Conservation (phyloP, 2,329 filamentous ascomycete genomes). For the Chaetomium sp. region DNA sequence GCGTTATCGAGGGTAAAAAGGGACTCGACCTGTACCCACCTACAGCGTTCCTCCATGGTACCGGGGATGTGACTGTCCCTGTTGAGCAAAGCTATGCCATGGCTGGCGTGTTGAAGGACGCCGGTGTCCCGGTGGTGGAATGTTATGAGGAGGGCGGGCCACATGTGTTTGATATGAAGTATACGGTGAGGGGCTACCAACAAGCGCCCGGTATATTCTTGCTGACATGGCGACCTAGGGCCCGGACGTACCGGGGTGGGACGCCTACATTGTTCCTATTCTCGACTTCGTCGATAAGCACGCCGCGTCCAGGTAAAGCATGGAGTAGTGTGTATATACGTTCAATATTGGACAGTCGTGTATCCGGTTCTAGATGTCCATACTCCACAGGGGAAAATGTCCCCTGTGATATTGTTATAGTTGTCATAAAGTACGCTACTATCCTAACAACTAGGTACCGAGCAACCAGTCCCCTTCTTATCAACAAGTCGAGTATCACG, state of each 20-base stretch:
- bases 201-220: too few relatives aligned
- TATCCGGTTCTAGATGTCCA: not conserved
- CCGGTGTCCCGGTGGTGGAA: slow-evolving; percentile 31
- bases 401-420: too few relatives aligned
- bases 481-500: too few relatives aligned
- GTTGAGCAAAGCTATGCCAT: slow-evolving; percentile 31
- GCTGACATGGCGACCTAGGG: slow-evolving; percentile 5
- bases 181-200: slow-evolving; percentile 26
- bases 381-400: too few relatives aligned
- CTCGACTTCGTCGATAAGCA: slow-evolving; percentile 31
- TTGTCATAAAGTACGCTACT: too few relatives aligned
- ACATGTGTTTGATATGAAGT: slow-evolving; percentile 34
- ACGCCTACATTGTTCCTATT: slow-evolving; percentile 31
- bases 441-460: too few relatives aligned
- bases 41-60: slow-evolving; percentile 34
- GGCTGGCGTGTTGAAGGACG: slow-evolving; percentile 28
- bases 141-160: slow-evolving; percentile 30
- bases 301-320: not conserved
- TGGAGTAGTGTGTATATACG: too few relatives aligned
- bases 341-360: not conserved
- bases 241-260: slow-evolving; percentile 29
- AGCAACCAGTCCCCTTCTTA: too few relatives aligned
- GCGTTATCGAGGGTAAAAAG: slow-evolving; percentile 5
- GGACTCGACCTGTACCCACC: slow-evolving; percentile 29
- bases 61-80: slow-evolving; percentile 28